Conservation (phyloP, 345 rosid genomes). For the Sisymbrium altissimum region DNA sequence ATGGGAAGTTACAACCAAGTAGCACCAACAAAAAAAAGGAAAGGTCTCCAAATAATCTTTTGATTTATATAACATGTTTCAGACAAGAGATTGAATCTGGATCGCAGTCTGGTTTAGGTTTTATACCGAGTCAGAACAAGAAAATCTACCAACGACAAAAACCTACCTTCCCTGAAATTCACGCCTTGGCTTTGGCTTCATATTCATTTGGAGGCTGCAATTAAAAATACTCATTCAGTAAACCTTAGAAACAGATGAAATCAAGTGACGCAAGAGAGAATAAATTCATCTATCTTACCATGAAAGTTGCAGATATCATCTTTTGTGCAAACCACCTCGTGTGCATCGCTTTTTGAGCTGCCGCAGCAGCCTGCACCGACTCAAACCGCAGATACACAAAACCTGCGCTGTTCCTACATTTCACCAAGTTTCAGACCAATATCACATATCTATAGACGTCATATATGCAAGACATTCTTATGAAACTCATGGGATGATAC, state of each 20-base stretch:
- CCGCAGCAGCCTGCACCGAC: constrained; percentile 51
- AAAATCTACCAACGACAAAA: constrained; percentile 3
- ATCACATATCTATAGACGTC: background rate
- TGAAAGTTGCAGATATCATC: constrained; percentile 70
- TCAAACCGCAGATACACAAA: constrained; percentile 72
- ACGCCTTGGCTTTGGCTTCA: constrained; percentile 53
- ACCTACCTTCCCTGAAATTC: constrained; percentile 8
- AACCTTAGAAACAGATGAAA: background rate
- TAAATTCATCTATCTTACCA: constrained; percentile 47
- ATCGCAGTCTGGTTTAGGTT: constrained; percentile 11
- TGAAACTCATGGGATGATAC: constrained; percentile 21
- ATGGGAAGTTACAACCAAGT: background rate
- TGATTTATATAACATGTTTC: constrained; percentile 5
- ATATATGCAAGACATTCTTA: background rate
- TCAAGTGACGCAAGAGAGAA: background rate
- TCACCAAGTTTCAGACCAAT: constrained; percentile 3
- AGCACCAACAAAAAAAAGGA: background rate
- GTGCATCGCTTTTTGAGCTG: constrained; percentile 86
- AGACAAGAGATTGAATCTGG: constrained; percentile 21
- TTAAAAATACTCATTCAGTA: background rate
- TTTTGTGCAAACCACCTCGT: constrained; percentile 92
- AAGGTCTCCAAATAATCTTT: background rate
- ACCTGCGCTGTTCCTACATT: constrained; percentile 72
- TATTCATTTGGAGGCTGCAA: constrained; percentile 65
- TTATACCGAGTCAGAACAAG: constrained; percentile 14